Evolutionary conservation across 495 filamentous ascomycete species (phyloP), one percentile per base, ranked within the genome.

Genomic region (Mytilinidion resinicola): DNA sequence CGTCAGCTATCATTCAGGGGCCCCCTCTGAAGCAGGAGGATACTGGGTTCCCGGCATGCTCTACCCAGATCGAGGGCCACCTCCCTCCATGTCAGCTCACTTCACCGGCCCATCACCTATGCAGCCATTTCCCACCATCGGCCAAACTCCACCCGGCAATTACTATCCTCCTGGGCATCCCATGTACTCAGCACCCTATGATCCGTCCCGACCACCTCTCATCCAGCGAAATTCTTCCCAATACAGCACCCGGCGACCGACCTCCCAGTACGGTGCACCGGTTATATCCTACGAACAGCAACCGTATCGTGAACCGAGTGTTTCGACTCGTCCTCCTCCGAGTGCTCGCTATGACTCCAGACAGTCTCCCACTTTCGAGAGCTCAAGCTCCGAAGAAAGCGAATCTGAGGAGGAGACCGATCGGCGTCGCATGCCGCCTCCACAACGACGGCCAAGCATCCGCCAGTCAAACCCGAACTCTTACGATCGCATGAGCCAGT

Each of bases 81-180:
- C 63, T 25, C 59, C 63, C 3, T 51, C 63, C 37, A 36, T 51
- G 55, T 66, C 63, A 37, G 63, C 63, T 11, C 37, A 56, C 34
- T 61, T 25, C 43, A 48, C 15, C 34, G 52, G 37, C 12, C 46
- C 59, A 9, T 55, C 20, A 14, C 56, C 60, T 20, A 61, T 61
- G 62, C 15, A 15, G 12, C 53, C 52, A 4, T 65, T 39, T 19
- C n/a, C 37, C 15, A 49, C 46, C 21, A 57, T 57, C 48, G 48
- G 57, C 10, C 20, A 39, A 30, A 54, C 53, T 15, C 62, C 58
- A 14, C 46, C 61, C 20, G 56, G 47, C 37, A 38, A 25, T 51
- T 62, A 51, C 51, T 50, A 38, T 17, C 9, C 34, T 9, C 15
- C 30, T n/a, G 34, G 30, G 9, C 37, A 36, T 15, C 39, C 53